These are phyloP conservation scores for Fusarium albidum DNA, from an alignment of 2,329 filamentous ascomycete genomes.

Conservation along the genomic window DNA sequence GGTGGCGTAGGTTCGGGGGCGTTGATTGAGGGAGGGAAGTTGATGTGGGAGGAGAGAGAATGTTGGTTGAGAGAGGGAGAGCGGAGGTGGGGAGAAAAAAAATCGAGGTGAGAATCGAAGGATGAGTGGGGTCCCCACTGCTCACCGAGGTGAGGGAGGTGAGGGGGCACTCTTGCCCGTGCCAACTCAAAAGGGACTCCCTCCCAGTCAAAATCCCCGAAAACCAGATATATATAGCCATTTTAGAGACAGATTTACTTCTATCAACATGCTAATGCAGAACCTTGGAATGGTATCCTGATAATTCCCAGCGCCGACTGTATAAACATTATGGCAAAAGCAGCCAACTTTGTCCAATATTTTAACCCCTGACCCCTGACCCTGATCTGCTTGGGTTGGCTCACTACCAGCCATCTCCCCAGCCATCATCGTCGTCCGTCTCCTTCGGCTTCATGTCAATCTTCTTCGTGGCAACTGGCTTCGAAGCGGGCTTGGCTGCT, in stretches of 20 bases:
- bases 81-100: constrained; percentile 47
- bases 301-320: constrained; percentile 18
- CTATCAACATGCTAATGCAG: constrained; percentile 20
- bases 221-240: not conserved
- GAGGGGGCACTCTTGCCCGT: too few species aligned
- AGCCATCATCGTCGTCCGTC: constrained; percentile 65
- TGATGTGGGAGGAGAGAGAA: too few species aligned
- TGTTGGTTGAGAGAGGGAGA: constrained; percentile 1
- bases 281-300: constrained; percentile 31
- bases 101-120: constrained; percentile 30
- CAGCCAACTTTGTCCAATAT: constrained; percentile 1
- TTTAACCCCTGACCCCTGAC: not conserved
- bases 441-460: constrained; percentile 73
- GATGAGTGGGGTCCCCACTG: constrained; percentile 3
- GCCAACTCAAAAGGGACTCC: too few species aligned
- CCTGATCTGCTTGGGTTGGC: not conserved
- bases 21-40: not conserved
- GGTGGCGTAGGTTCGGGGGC: not conserved
- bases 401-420: constrained; percentile 71
- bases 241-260: constrained; percentile 2
- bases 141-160: constrained; percentile 25
- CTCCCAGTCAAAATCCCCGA: too few species aligned
- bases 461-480: constrained; percentile 66
- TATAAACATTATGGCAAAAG: constrained; percentile 10
- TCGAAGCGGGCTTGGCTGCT: constrained; percentile 51